Base-by-base conservation (phyloP, 1,139 yeast species). In the Diutina scorzettiae region DNA sequence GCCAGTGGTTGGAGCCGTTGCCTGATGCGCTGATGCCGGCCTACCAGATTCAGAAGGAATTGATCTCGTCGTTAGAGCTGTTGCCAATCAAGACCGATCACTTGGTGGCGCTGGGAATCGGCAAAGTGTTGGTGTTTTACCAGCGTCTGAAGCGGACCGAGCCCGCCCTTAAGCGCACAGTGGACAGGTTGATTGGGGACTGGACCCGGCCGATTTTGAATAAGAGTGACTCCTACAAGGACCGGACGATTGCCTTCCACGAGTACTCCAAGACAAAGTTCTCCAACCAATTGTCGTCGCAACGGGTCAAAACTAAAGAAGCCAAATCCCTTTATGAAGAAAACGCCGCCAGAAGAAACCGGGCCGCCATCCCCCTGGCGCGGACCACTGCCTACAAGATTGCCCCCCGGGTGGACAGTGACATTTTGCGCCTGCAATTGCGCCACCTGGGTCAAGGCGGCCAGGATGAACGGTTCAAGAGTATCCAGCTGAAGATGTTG, bases 191-290 rank as follows among this genome's bases (percentile, higher is more conserved):
- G 46, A 82, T 93, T 52, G 95, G 96, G 29, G 94, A 87, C 59
- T 91, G 99, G 99, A 91, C 97, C 7, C 77, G 98, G 60, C 98
- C 98, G 32, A 87, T 93, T 48, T 84, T 93, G 71, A 95, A 95
- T 51, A 82, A 95, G 48, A 82, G 95, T 2, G 97, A 91, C 60
- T 86, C 91, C 51, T 91, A 89, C 65, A 79, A 93, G 60, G 96
- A 91, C 62, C 81, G 87, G 62, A 70, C 78, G 46, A 79, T 91
- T 46, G 75, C 75, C 53, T 74, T 80, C 49, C 73, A 77, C 47
- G 78, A 76, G 43, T 87, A 84, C 62, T 83, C 84, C 58, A 77
- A 81, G 49, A 67, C 65, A 49, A 71, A 64, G 50, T 70, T 63
- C 54, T 63, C 70, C 49, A 69, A 71, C 54, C 71, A 74, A 53